Percentiles rank a stretch among this genome's conserved stretches.
These are phyloP conservation scores for Aspergillus biplanus DNA, from an alignment of 495 filamentous ascomycete genomes.

Conservation along the genomic window DNA sequence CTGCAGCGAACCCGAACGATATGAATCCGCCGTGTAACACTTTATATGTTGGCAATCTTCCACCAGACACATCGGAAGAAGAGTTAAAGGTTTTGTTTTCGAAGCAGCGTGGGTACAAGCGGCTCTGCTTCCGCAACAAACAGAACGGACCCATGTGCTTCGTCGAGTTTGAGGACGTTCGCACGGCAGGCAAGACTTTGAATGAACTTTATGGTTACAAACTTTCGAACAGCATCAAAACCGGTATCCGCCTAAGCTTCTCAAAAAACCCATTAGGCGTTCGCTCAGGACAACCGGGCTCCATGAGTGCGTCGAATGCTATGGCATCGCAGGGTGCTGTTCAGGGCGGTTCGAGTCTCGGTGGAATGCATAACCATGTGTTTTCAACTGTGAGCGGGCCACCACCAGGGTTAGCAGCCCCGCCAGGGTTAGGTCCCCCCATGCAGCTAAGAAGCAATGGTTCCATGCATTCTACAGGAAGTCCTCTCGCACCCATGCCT, in stretches of 20 bases:
- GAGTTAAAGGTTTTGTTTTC: constrained; percentile 95
- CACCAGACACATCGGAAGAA: constrained; percentile 92
- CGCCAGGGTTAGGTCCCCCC: constrained; percentile 63
- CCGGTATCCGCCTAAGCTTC: constrained; percentile 96
- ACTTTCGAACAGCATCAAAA: constrained; percentile 91
- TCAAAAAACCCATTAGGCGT: constrained; percentile 98
- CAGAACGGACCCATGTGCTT: constrained; percentile 99
- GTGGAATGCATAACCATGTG: constrained; percentile 59
- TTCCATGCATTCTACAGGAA: constrained; percentile 36
- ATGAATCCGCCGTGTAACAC: constrained; percentile 99
- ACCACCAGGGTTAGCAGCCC: constrained; percentile 71
- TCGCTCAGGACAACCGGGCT: constrained; percentile 70
- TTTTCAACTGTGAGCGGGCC: constrained; percentile 77
- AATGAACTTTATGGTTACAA: constrained; percentile 89
- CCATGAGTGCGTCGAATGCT: constrained; percentile 53
- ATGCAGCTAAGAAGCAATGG: constrained; percentile 42
- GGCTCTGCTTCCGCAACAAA: constrained; percentile 96
- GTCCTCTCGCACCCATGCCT: constrained; percentile 40
- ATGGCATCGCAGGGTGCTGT: constrained; percentile 53
- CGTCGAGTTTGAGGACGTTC: constrained; percentile 96
- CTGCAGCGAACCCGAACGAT: constrained; percentile 92
- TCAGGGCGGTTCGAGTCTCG: constrained; percentile 53
- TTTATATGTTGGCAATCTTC: constrained; percentile 94
- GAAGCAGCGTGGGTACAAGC: constrained; percentile 93
- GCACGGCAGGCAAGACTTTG: constrained; percentile 89